Conservation (phyloP, 768 basidiomycete species). For the Trametes gibbosa region DNA sequence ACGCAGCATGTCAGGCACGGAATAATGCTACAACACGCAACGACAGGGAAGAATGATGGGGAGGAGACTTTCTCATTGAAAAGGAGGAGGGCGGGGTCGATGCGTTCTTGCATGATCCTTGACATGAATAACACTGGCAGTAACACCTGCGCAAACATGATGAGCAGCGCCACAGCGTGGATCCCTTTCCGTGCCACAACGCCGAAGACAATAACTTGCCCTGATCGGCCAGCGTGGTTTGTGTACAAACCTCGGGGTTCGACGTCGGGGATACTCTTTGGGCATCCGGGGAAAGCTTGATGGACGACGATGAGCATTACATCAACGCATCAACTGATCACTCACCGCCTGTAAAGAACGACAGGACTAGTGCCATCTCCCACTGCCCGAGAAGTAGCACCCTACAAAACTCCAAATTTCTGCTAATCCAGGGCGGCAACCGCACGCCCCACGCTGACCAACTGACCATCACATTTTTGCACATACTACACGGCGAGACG, state of each 20-base stretch:
- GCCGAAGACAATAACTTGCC: neutral
- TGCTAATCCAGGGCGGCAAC: no score
- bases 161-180: constrained; percentile 54
- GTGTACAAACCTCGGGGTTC: constrained; percentile 61
- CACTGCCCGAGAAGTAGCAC: no score
- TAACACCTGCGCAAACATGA: constrained; percentile 61
- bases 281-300: constrained; percentile 80
- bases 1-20: neutral
- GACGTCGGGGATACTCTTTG: constrained; percentile 83
- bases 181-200: constrained; percentile 54
- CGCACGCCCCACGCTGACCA: no score
- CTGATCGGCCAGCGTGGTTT: neutral
- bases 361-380: constrained; percentile 60
- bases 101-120: constrained; percentile 71
- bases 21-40: neutral
- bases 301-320: neutral
- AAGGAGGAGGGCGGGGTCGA: constrained; percentile 86
- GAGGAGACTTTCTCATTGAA: constrained; percentile 52
- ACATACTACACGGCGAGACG: no score
- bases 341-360: constrained; percentile 76
- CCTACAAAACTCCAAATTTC: no score
- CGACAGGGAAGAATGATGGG: neutral
- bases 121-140: no score
- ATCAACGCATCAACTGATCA: constrained; percentile 1
- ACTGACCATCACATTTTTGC: no score